These are phyloP conservation scores for Detonula confervacea DNA, from an alignment of 352 stramenopile species.

Conservation along the genomic window DNA sequence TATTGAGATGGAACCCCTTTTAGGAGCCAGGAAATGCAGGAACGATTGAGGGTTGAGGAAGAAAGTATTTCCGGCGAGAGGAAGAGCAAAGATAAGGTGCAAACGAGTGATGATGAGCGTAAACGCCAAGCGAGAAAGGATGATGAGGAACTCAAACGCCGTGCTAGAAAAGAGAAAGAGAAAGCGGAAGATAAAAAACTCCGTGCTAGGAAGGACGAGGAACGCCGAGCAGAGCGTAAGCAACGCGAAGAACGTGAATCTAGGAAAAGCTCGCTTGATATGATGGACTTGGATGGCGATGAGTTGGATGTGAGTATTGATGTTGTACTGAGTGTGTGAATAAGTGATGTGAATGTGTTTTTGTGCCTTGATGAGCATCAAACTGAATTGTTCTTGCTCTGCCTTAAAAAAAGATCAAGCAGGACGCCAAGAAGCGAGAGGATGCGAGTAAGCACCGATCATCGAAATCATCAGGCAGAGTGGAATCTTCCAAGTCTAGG, in stretches of 20 bases:
- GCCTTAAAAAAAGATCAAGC: conserved; percentile 1
- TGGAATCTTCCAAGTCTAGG: conserved; percentile 18
- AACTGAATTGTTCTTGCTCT: no score
- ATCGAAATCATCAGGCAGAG: conserved; percentile 29
- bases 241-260: neutral
- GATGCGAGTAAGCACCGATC: no score
- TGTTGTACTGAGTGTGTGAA: neutral
- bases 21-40: no score
- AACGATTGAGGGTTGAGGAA: no score
- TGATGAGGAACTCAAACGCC: no score
- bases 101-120: no score
- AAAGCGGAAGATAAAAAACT: neutral
- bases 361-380: no score
- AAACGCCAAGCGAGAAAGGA: no score
- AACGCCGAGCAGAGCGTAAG: conserved; percentile 4
- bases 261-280: conserved; percentile 17
- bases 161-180: conserved; percentile 2
- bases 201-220: neutral
- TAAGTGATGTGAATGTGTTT: no score
- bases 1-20: conserved; percentile 36
- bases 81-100: no score
- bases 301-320: conserved; percentile 17
- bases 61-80: no score
- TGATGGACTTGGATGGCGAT: conserved; percentile 4
- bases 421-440: conserved; percentile 11